phyloP scores from a whole-genome alignment of 148 eudicot genomes.

The Nepenthes mirabilis region DNA sequence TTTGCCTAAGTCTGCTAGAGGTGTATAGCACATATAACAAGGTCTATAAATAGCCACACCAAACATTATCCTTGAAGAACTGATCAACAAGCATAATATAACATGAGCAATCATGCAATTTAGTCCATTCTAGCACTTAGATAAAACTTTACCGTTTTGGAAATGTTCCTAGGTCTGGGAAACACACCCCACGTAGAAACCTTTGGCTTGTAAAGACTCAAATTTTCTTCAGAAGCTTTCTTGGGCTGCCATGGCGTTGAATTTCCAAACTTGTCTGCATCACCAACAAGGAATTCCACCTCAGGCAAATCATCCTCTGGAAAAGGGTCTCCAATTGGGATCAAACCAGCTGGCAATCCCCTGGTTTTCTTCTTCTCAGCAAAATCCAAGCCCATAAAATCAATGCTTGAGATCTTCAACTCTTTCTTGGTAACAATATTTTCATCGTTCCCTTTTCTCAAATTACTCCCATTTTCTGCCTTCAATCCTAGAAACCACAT shows the following conservation, averaged over 20 bases:
- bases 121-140: background rate
- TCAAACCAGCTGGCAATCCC: conserved; percentile 70
- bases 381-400: conserved; percentile 72
- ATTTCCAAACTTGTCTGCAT: conserved; percentile 50
- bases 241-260: conserved; percentile 16
- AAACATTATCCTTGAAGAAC: too few species aligned
- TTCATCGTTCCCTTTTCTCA: conserved; percentile 8
- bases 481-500: conserved; percentile 22
- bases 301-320: conserved; percentile 57
- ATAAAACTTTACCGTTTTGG: conserved; percentile 48
- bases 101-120: too few species aligned
- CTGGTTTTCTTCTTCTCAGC: conserved; percentile 62
- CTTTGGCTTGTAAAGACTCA: conserved; percentile 73
- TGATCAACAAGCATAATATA: too few species aligned
- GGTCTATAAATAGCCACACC: too few species aligned
- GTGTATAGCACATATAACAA: too few species aligned
- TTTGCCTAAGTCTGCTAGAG: too few species aligned
- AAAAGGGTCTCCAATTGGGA: conserved; percentile 44
- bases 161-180: conserved; percentile 76
- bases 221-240: conserved; percentile 28
- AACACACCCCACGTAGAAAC: conserved; percentile 95
- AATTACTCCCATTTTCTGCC: conserved; percentile 16
- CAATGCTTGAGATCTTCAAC: conserved; percentile 42
- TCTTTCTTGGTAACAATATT: conserved; percentile 22
- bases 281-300: conserved; percentile 79